Conservation (phyloP, 2,329 filamentous ascomycete species). For the Biscogniauxia sp. region DNA sequence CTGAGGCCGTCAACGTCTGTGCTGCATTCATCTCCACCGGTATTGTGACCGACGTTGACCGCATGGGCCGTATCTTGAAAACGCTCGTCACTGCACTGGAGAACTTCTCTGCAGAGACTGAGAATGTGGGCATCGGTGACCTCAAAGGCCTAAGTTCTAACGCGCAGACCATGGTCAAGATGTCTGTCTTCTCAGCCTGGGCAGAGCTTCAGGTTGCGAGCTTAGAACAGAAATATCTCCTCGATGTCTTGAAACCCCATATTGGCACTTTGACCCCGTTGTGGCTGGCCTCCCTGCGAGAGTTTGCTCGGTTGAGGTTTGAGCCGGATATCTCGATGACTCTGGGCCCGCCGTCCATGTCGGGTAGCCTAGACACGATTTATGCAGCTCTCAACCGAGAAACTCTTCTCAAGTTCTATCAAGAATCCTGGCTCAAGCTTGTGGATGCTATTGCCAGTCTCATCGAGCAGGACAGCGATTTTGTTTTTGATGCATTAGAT, state of each 20-base stretch:
- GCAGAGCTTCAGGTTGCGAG: conserved; percentile 95
- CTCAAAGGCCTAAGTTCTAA: conserved; percentile 91
- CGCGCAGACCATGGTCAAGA: conserved; percentile 97
- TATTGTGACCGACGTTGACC: conserved; percentile 93
- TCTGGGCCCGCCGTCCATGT: conserved; percentile 74
- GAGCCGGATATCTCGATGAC: conserved; percentile 97
- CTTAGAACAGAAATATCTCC: conserved; percentile 83
- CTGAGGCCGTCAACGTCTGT: conserved; percentile 94
- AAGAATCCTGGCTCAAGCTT: conserved; percentile 93
- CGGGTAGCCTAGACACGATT: conserved; percentile 85
- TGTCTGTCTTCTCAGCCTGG: conserved; percentile 96
- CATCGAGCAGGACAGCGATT: conserved; percentile 96
- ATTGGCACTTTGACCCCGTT: conserved; percentile 86
- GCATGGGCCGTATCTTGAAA: conserved; percentile 98
- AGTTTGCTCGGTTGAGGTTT: conserved; percentile 89
- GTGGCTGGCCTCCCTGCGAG: conserved; percentile 89
- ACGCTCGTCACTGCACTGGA: conserved; percentile 87
- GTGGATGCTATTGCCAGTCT: conserved; percentile 96
- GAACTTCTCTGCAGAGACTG: conserved; percentile 80
- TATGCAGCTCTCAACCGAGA: conserved; percentile 94
- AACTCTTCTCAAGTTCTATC: conserved; percentile 91
- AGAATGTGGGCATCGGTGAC: conserved; percentile 87
- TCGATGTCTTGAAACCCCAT: conserved; percentile 85
- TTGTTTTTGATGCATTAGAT: conserved; percentile 94
- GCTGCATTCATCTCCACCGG: conserved; percentile 97